Base-by-base conservation (phyloP, 805 yeast species). In the Yarrowia sp. region DNA sequence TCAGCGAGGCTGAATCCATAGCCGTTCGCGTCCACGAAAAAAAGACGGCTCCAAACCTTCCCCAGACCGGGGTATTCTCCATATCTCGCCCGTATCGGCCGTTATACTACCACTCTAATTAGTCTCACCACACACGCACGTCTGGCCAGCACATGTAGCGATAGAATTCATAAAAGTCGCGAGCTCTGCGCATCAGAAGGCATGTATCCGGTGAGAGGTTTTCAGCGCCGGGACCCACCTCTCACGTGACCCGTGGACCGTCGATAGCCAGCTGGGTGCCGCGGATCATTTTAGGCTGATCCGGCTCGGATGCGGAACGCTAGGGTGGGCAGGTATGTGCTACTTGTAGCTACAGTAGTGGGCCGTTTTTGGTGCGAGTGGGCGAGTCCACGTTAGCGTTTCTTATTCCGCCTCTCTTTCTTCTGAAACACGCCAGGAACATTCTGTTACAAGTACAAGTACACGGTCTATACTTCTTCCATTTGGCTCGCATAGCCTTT, bases 231-330 rank as follows among this genome's bases (percentile, higher is more conserved):
- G 31, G 47, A 42, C 47, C 47, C 32, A 42, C 47, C 47, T 4
- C 14, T 27, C 18, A 25, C 49, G 22, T 16, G 49, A 12, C 9
- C 13, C n/a, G 2, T 19, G n/a, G 7, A 13, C 42, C 42, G 42
- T 38, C 46, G 29, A 41, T 41, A 41, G 46, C 46, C 46, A 41
- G 44, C 24, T 6, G 24, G n/a, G n/a, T n/a, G n/a, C n/a, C n/a
- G n/a, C n/a, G n/a, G n/a, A n/a, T n/a, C n/a, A n/a, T n/a, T n/a
- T n/a, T n/a, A n/a, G n/a, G n/a, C n/a, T n/a, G n/a, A n/a, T n/a
- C n/a, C n/a, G n/a, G n/a, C n/a, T n/a, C n/a, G n/a, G n/a, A n/a
- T n/a, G n/a, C n/a, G n/a, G n/a, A n/a, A n/a, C n/a, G n/a, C n/a
- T n/a, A n/a, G n/a, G n/a, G n/a, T n/a, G n/a, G n/a, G n/a, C n/a